phyloP scores from a whole-genome alignment of 225 moss, liverwort and hornwort species.

The Polytrichum formosum region DNA sequence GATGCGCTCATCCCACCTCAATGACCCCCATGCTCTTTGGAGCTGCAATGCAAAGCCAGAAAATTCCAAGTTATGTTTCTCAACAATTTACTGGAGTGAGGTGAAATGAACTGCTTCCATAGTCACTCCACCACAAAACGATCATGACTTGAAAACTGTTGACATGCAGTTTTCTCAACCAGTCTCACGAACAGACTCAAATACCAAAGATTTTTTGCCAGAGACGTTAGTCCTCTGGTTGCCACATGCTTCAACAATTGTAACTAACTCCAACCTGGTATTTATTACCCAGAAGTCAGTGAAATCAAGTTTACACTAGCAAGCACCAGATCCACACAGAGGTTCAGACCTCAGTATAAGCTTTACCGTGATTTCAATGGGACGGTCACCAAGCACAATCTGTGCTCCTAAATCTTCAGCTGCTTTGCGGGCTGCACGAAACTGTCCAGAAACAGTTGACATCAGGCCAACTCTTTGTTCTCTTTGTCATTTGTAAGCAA shows the following conservation, averaged over 20 bases:
- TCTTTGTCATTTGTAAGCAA: background rate
- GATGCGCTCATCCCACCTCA: constrained; percentile 58
- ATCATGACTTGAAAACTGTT: too few relatives aligned
- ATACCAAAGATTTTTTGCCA: too few relatives aligned
- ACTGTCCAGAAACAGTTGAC: constrained; percentile 24
- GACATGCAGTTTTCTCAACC: too few relatives aligned
- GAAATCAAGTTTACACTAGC: too few relatives aligned
- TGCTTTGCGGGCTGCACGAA: constrained; percentile 70
- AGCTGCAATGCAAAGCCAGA: constrained; percentile 21
- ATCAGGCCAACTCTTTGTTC: constrained; percentile 2
- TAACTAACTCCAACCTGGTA: too few relatives aligned
- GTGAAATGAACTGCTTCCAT: too few relatives aligned
- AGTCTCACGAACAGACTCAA: background rate
- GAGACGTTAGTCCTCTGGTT: too few relatives aligned
- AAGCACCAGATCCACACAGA: too few relatives aligned
- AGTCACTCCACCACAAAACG: too few relatives aligned
- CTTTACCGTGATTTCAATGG: constrained; percentile 69
- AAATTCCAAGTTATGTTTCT: background rate
- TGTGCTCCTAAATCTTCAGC: constrained; percentile 62
- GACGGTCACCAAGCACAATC: constrained; percentile 72
- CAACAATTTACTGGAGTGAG: too few relatives aligned
- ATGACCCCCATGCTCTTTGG: constrained; percentile 65
- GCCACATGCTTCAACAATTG: too few relatives aligned
- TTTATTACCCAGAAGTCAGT: background rate
- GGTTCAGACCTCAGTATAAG: background rate